A percentile compares a stretch with the other conserved stretches of the same genome.
These are phyloP conservation scores for Candolleomyces aberdarensis DNA, from an alignment of 768 basidiomycete species.

Conservation along the genomic window DNA sequence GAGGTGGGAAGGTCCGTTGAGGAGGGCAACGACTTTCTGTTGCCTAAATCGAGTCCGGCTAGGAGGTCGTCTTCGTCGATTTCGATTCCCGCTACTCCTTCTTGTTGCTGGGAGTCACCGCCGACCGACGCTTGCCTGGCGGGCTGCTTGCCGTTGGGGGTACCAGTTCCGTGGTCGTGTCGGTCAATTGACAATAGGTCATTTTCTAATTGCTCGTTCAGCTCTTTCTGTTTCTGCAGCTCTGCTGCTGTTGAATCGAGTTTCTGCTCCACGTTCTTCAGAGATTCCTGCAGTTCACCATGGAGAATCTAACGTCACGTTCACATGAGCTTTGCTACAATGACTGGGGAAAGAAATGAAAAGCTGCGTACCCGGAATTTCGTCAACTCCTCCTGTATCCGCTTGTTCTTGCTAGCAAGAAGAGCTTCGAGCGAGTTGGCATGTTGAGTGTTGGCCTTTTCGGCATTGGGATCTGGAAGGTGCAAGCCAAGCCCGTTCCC, in stretches of 20 bases:
- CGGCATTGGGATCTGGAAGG: conserved; percentile 87
- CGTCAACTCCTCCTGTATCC: conserved; percentile 88
- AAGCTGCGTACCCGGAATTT: conserved; percentile 67
- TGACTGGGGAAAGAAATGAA: not conserved
- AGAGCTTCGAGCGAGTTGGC: conserved; percentile 87
- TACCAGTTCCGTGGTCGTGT: conserved; percentile 34
- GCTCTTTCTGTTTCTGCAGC: conserved; percentile 67
- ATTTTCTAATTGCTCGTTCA: conserved; percentile 91
- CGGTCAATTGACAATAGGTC: conserved; percentile 84
- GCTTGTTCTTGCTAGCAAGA: conserved; percentile 91
- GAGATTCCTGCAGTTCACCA: conserved; percentile 71
- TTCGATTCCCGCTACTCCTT: not conserved
- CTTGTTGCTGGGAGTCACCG: not conserved
- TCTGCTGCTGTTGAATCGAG: conserved; percentile 60
- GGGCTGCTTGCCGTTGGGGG: not conserved
- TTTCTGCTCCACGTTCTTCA: conserved; percentile 54
- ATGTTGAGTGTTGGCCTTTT: conserved; percentile 71
- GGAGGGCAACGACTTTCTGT: conserved; percentile 30
- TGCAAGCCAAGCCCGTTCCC: conserved; percentile 52
- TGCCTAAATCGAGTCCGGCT: conserved; percentile 70
- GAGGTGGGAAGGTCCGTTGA: conserved; percentile 19
- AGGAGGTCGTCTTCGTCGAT: conserved; percentile 53
- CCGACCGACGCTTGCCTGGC: too few relatives aligned
- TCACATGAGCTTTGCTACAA: not conserved
- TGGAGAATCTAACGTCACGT: conserved; percentile 62